Evolutionary conservation across 306 rosid genomes (phyloP).

Genomic region (Parietaria judaica): DNA sequence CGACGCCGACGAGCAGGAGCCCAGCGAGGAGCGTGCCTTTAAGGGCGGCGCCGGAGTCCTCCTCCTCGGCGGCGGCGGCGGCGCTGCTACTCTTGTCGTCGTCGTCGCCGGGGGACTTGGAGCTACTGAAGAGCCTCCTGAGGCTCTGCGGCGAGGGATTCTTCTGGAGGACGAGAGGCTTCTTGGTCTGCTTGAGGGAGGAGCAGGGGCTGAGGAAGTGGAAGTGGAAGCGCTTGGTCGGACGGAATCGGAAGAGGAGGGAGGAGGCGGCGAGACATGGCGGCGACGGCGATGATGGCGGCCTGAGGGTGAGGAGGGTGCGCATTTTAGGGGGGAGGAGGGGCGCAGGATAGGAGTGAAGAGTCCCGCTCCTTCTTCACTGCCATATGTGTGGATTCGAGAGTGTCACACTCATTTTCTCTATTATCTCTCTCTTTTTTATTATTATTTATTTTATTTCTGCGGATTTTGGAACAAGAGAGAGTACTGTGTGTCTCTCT

Average conservation of each 20-base stretch:
- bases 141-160: constrained; percentile 42
- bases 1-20: constrained; percentile 50
- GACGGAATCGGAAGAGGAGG: constrained; percentile 40
- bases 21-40: constrained; percentile 85
- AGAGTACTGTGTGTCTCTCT: neutral
- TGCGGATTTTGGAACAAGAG: neutral
- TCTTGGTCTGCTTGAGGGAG: constrained; percentile 72
- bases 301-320: constrained; percentile 27
- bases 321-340: constrained; percentile 43
- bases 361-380: neutral
- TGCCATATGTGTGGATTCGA: neutral
- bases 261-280: constrained; percentile 42
- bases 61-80: constrained; percentile 8
- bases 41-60: constrained; percentile 37
- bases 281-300: constrained; percentile 14
- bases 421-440: neutral
- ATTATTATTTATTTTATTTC: neutral
- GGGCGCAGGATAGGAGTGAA: constrained; percentile 19
- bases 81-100: neutral
- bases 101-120: constrained; percentile 30
- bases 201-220: constrained; percentile 56
- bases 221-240: constrained; percentile 42
- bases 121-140: constrained; percentile 42
- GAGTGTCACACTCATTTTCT: neutral
- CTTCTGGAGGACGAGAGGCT: constrained; percentile 36